phyloP scores from a whole-genome alignment of 441 rosid species.

The Bruguiera hainesii region DNA sequence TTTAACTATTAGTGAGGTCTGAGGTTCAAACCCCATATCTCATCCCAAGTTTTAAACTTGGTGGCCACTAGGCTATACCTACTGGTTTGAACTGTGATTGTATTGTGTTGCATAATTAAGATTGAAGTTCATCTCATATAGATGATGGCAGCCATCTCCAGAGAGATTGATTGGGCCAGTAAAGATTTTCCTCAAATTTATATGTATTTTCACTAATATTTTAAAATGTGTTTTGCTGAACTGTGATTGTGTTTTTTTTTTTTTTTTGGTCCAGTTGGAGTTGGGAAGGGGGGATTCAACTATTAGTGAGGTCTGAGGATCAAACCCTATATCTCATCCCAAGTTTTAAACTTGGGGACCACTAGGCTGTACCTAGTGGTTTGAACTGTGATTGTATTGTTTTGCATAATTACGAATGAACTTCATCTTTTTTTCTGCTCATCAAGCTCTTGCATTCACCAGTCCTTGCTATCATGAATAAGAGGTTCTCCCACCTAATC shows the following conservation, averaged over 20 bases:
- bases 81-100: no score
- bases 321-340: no score
- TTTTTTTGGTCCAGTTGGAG: conserved; percentile 7
- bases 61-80: no score
- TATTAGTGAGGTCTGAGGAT: no score
- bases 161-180: conserved; percentile 92
- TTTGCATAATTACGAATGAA: conserved; percentile 98
- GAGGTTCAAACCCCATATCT: no score
- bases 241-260: conserved; percentile 23
- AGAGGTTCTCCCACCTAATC: conserved; percentile 86
- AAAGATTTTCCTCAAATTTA: conserved; percentile 22
- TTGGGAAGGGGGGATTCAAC: no score
- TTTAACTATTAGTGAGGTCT: no score
- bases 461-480: conserved; percentile 72
- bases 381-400: background rate
- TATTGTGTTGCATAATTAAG: conserved; percentile 84
- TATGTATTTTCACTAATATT: background rate
- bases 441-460: no score
- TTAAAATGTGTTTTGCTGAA: conserved; percentile 12
- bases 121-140: conserved; percentile 93
- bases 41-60: no score
- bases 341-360: no score
- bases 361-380: no score
- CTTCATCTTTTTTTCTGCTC: conserved; percentile 42
- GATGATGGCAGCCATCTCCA: conserved; percentile 99